Evolutionary conservation across 148 eudicot genomes (phyloP), one percentile per base, ranked within the genome.

Genomic region (Vaccinium darrowii): DNA sequence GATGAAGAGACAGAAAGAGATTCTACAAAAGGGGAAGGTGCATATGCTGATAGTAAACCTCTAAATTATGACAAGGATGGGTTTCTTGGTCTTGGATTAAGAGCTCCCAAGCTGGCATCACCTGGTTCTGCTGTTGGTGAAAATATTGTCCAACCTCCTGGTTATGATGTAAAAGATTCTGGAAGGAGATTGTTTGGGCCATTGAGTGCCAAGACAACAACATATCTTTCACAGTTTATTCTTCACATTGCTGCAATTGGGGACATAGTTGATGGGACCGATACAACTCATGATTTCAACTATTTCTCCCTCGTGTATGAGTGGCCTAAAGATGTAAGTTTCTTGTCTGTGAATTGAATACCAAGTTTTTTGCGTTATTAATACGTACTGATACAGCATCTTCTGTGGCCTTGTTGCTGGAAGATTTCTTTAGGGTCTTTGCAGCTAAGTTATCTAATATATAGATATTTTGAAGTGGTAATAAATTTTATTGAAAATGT

Each of bases 261-360:
- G 65, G 99, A 97, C 91, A 95, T 97, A 87, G 98, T 97, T 86
- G 99, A 97, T 83, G 99, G 99, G 85, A 89, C 98, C 60, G 99
- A 97, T 88, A 97, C 99, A 67, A 97, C 98, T 82, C 99, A 97
- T 89, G 98, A 97, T 87, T 97, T 97, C 91, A 97, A 97, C 90
- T 97, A 97, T 80, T 97, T 97, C 85, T 95, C 99, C 47, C 92
- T 97, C 18, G 84, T 97, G 78, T 95, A 97, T 84, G 99, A 97
- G 87, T 97, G 98, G 99, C 99, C 99, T 65, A 97, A 95, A 87
- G 99, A 97, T 88, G 99, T 97, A 94, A 89, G 92, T 82, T 84
- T 51, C 82, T 78, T 78, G 62, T 83, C 85, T 43, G 30, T 81
- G 71, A 36, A 57, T 65, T 81, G 54, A 65, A 43, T 72, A 65